Base-by-base conservation (phyloP, 192 early-diverging fungal genomes). In the Backusella morwellensis region DNA sequence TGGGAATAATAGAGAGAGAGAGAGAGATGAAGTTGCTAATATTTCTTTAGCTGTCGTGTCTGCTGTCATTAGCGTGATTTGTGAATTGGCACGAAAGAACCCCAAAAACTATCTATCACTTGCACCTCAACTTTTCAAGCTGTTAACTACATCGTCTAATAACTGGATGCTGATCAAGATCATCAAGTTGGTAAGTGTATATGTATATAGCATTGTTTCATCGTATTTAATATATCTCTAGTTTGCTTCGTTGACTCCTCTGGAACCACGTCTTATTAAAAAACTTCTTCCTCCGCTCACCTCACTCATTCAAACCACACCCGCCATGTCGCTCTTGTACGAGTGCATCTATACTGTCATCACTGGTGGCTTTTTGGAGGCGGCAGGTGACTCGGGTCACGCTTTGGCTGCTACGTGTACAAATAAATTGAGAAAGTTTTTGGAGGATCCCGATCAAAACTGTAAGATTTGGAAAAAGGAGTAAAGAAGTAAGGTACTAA, bases 81-180 rank as follows among this genome's bases (percentile, higher is more conserved):
- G 98, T 80, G 98, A 99, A 86, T 85, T 99, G 77, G 95, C 98
- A 6, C 85, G 93, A 29, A 90, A 90, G 78, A 97, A 99, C 72
- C 97, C 98, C 23, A 94, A 90, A 75, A 94, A 92, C 76, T 99
- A 98, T 82, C 84, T 99, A 26, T 92, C 96, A 1, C 90, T 99
- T 19, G 98, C 97, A 17, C 98, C 98, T 6, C 93, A 96, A 70
- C 87, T 99, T 3, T 99, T 96, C 81, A 94, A 92, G 6, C 86
- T 98, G 63, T 80, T 99, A 59, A 97, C 92, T 7, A 91, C 91
- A n/a, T 93, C 93, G 4, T 88, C 89, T 17, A 98, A 99, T 85
- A 99, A 98, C 80, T 99, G 98, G 98, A 97, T 98, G 92, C 91
- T 97, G n/a, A 99, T 99, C 84, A 99, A 99, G 80, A 96, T 99